These are phyloP conservation scores for Picea abies DNA, from an alignment of 83 land plant species.

Conservation along the genomic window DNA sequence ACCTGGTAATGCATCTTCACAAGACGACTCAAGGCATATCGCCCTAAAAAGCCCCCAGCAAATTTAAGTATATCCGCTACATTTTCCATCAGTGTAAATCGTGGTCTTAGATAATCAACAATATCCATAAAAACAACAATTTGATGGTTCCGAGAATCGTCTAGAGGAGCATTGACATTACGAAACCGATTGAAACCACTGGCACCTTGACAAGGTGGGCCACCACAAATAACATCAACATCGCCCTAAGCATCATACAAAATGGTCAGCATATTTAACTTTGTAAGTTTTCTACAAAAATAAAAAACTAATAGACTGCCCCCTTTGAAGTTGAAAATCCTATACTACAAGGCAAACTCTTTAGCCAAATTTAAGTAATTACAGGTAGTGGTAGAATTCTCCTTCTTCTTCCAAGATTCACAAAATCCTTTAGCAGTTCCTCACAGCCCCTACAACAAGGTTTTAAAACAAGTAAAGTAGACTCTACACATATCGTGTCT, in stretches of 20 bases:
- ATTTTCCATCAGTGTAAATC: slow-evolving; percentile 96
- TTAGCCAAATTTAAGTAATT: not conserved
- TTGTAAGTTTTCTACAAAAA: too few species aligned
- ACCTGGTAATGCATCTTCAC: slow-evolving; percentile 89
- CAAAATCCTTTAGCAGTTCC: slow-evolving; percentile 69
- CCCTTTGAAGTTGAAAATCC: too few species aligned
- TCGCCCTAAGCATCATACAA: slow-evolving; percentile 57
- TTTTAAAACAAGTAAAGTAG: too few species aligned
- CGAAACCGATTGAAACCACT: slow-evolving; percentile 96
- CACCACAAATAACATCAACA: slow-evolving; percentile 98
- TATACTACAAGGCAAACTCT: too few species aligned
- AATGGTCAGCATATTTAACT: too few species aligned
- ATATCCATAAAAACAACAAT: slow-evolving; percentile 92
- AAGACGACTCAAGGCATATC: slow-evolving; percentile 84
- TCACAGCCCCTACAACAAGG: slow-evolving; percentile 48
- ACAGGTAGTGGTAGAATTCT: slow-evolving; percentile 85
- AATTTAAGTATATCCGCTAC: slow-evolving; percentile 93
- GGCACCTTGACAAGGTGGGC: slow-evolving; percentile 99
- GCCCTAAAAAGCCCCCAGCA: slow-evolving; percentile 71
- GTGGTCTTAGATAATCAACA: slow-evolving; percentile 79
- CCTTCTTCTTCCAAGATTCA: slow-evolving; percentile 43
- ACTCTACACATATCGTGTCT: too few species aligned
- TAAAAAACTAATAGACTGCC: too few species aligned
- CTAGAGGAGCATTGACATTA: slow-evolving; percentile 68
- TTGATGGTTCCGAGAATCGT: slow-evolving; percentile 82